These are phyloP conservation scores for Metschnikowia kunwiensis DNA, from an alignment of 805 yeast genomes.

Conservation along the genomic window DNA sequence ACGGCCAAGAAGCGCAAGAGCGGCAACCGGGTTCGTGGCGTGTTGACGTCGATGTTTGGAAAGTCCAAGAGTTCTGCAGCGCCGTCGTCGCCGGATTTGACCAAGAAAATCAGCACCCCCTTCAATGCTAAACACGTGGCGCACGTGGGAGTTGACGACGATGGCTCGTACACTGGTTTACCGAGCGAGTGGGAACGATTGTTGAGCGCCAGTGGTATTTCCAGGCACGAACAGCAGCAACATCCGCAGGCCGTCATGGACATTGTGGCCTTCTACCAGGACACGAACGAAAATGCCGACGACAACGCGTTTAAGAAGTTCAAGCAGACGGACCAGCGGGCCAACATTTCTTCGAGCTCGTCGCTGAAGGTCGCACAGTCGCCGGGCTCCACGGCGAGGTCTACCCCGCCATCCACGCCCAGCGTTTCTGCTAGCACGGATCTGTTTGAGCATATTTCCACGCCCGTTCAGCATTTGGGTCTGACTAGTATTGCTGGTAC, in stretches of 20 bases:
- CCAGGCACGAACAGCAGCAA: slow-evolving; percentile 81
- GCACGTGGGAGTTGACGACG: slow-evolving; percentile 87
- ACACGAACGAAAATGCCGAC: slow-evolving; percentile 43
- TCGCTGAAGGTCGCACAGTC: slow-evolving; percentile 13
- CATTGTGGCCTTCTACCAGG: slow-evolving; percentile 81
- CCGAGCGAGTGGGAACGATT: slow-evolving; percentile 92
- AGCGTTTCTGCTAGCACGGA: slow-evolving; percentile 15
- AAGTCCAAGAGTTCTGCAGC: slow-evolving; percentile 20
- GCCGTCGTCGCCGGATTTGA: slow-evolving; percentile 19
- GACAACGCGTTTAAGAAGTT: slow-evolving; percentile 45
- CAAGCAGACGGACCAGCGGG: slow-evolving; percentile 24
- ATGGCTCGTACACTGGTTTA: slow-evolving; percentile 87
- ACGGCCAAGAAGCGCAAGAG: slow-evolving; percentile 32
- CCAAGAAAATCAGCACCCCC: slow-evolving; percentile 79
- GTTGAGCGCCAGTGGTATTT: slow-evolving; percentile 80
- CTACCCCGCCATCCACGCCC: slow-evolving; percentile 32
- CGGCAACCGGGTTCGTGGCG: slow-evolving; percentile 56
- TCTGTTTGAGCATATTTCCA: slow-evolving; percentile 12
- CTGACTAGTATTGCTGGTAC: neutral
- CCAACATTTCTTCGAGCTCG: slow-evolving; percentile 1
- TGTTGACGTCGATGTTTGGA: slow-evolving; percentile 50
- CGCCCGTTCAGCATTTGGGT: slow-evolving; percentile 5
- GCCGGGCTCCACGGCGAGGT: slow-evolving; percentile 23
- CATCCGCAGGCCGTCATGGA: slow-evolving; percentile 95
- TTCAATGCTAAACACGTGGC: slow-evolving; percentile 87